Evolutionary conservation across 371 early-diverging fungal species (phyloP), one percentile per base, ranked within the genome.

Genomic region (Mucor ambiguus): DNA sequence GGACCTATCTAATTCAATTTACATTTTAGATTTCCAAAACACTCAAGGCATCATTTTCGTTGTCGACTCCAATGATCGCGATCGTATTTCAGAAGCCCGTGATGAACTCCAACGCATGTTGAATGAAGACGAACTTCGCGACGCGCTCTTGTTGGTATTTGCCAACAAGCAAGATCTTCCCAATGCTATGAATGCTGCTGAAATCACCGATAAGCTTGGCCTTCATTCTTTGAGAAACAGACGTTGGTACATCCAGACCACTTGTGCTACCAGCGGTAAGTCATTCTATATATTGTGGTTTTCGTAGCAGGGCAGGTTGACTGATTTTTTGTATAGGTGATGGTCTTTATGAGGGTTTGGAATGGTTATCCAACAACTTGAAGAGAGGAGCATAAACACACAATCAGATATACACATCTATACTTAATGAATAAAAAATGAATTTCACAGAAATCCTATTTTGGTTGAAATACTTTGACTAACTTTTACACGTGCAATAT

Each of bases 11-110:
- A 1, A 24, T 22, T 9, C 48, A 18, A 30, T 3, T 28, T 9
- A 0, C 18, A 30, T 30, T 78, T 28, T 65, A 82, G 83, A 83
- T 54, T 98, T 96, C 83, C 93, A 96, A 71, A 96, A 97, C 78
- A 97, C 98, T 28, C 95, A 97, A 72, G 97, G 97, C 35, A 93
- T 98, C 64, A 96, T 98, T 66, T 98, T 96, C 71, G 98, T 98
- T 26, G 96, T 98, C 46, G 98, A 98, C 82, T 92, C 92, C 46
- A 87, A 89, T 66, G 98, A 98, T 83, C 85, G 92, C 63, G 97
- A 96, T 68, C 91, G 98, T 70, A 89, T 97, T 62, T 85, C 87
- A 63, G 92, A 93, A 46, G 86, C 92, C 49, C 88, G 92, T 66
- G 94, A 96, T 65, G 98, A 98, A 78, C 85, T 98, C 71, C 85